phyloP scores from a whole-genome alignment of 2,329 filamentous ascomycete species.

The Penicillium sumatraense region DNA sequence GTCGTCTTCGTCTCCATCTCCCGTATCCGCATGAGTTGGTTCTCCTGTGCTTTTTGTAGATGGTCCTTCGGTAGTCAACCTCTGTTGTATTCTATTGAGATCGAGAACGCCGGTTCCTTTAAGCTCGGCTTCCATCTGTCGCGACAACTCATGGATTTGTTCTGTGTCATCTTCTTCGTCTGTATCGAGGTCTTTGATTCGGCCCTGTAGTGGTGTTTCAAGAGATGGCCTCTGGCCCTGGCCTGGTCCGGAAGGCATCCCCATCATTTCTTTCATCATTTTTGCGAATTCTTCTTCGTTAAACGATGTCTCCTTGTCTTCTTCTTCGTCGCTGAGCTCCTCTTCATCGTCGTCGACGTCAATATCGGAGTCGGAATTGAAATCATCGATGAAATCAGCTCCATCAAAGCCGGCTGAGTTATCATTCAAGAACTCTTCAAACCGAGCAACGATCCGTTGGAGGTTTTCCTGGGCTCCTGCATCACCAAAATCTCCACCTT shows the following conservation, averaged over 20 bases:
- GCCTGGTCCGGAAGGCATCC: constrained; percentile 56
- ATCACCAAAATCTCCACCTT: constrained; percentile 48
- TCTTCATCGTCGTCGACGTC: constrained; percentile 58
- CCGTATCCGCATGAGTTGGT: constrained; percentile 15
- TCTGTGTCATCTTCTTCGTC: constrained; percentile 63
- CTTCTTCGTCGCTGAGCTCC: constrained; percentile 63
- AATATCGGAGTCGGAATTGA: constrained; percentile 68
- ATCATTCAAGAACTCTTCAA: constrained; percentile 89
- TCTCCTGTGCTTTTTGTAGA: constrained; percentile 36
- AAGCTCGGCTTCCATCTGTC: constrained; percentile 54
- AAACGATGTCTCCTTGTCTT: constrained; percentile 77
- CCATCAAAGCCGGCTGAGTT: constrained; percentile 80
- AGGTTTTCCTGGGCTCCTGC: constrained; percentile 61
- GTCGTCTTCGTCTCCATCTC: constrained; percentile 57
- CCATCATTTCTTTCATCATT: constrained; percentile 95
- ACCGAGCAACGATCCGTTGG: constrained; percentile 89
- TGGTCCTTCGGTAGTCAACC: constrained; percentile 23
- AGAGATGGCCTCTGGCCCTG: constrained; percentile 26
- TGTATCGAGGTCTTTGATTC: constrained; percentile 56
- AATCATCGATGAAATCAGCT: constrained; percentile 69
- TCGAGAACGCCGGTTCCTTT: constrained; percentile 50
- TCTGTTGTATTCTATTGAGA: constrained; percentile 34
- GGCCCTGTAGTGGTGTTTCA: constrained; percentile 29
- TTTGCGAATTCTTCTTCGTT: constrained; percentile 82
- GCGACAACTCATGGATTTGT: constrained; percentile 49